phyloP scores from a whole-genome alignment of 352 stramenopile genomes.

The Pythium aquatile region DNA sequence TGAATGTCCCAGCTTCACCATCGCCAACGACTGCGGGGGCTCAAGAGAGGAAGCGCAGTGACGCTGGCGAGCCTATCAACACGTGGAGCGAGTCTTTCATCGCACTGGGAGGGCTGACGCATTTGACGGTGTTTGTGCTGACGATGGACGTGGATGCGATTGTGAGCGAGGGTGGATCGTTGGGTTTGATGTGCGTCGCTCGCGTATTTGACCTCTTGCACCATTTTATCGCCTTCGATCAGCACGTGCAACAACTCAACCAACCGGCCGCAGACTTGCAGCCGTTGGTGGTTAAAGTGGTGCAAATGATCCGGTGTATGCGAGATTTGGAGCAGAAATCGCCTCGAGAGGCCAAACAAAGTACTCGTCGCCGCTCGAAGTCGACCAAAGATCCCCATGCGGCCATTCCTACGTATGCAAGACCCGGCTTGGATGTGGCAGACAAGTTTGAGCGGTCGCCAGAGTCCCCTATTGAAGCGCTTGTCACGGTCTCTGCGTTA shows the following conservation, averaged over 20 bases:
- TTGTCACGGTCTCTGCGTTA: slow-evolving; percentile 27
- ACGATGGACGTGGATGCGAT: slow-evolving; percentile 34
- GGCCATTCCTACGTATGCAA: background rate
- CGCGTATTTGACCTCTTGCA: slow-evolving; percentile 71
- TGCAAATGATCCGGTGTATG: slow-evolving; percentile 4
- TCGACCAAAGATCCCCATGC: background rate
- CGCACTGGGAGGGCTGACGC: slow-evolving; percentile 51
- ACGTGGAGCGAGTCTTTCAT: slow-evolving; percentile 54
- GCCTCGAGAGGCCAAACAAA: no score
- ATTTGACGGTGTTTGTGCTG: slow-evolving; percentile 60
- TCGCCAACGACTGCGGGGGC: background rate
- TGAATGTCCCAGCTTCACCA: background rate
- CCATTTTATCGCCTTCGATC: slow-evolving; percentile 63
- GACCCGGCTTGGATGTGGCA: background rate
- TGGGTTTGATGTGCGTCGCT: slow-evolving; percentile 64
- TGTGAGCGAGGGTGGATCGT: slow-evolving; percentile 34
- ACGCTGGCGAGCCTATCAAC: slow-evolving; percentile 35
- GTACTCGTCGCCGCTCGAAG: background rate
- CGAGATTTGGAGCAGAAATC: background rate
- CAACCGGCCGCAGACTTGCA: background rate
- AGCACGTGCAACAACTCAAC: slow-evolving; percentile 22
- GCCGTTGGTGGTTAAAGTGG: background rate
- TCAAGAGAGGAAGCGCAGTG: background rate
- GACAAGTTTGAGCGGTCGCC: background rate
- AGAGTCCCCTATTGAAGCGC: slow-evolving; percentile 8